Base-by-base conservation (phyloP, 2,329 filamentous ascomycete genomes). In the Cercospora berteroae region DNA sequence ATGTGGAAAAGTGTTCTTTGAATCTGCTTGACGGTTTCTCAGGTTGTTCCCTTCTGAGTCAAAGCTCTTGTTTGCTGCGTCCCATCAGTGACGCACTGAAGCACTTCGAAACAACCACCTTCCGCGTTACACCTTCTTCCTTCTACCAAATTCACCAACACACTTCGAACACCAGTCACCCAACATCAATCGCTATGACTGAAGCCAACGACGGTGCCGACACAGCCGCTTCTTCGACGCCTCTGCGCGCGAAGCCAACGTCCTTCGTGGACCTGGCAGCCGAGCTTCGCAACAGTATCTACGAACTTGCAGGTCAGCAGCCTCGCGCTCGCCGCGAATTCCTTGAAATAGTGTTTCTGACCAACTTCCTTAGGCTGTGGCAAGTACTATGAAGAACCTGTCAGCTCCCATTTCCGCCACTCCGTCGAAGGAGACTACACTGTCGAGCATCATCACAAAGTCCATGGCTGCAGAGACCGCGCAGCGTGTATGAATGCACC, bases 1-100 rank as follows among this genome's bases (percentile, higher is more conserved):
- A 36, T 48, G n/a, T 69, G 67, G 69, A 71, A 71, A 25, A 67
- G 65, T 23, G 55, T 36, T 5, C 55, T 58, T 12, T 58, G 25
- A 36, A 29, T 16, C 6, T n/a, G 5, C 16, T 42, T 6, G 16
- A n/a, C 16, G 16, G 16, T 42, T 42, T 13, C 16, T n/a, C 36
- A 7, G 48, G 48, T 2, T 27, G 44, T 16, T 7, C 4, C 48
- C 48, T 13, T 25, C 23, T 16, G 48, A 27, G 23, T 27, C 48
- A 29, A 55, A 55, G 48, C 48, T 55, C n/a, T 27, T 55, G 48
- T 29, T 55, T 55, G 48, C 48, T 55, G 18, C 44, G 12, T 20
- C 4, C 2, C 23, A 8, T 7, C 36, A n/a, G 36, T 42, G 36
- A 42, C 36, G 36, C 36, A 42, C 9, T 16, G 36, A 12, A 52